These are phyloP conservation scores for Neoboletus brunneissimus DNA, from an alignment of 768 basidiomycete species.

Conservation along the genomic window DNA sequence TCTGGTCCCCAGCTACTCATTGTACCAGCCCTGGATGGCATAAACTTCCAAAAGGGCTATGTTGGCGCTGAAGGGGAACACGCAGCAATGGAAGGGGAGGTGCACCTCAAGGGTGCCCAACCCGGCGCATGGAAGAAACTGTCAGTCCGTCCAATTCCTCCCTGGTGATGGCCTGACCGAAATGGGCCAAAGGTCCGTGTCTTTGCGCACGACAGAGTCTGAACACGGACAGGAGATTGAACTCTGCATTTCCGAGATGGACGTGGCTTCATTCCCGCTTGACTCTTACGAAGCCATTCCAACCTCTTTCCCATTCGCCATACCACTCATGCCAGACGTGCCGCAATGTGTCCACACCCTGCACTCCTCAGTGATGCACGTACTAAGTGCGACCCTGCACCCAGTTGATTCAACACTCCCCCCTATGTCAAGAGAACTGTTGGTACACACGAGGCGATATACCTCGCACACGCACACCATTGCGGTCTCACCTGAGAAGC, in stretches of 20 bases:
- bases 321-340: constrained; percentile 74
- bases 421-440: constrained; percentile 51
- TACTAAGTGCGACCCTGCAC: constrained; percentile 64
- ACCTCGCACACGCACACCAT: constrained; percentile 59
- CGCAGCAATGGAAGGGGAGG: constrained; percentile 83
- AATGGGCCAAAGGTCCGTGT: constrained; percentile 49
- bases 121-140: constrained; percentile 60
- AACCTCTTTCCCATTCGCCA: constrained; percentile 72
- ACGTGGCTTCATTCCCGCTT: constrained; percentile 48
- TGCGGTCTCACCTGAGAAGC: constrained; percentile 58
- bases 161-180: constrained; percentile 13
- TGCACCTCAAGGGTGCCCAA: constrained; percentile 75
- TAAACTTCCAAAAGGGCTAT: constrained; percentile 84
- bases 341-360: constrained; percentile 81
- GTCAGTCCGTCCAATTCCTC: constrained; percentile 46
- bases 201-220: constrained; percentile 63
- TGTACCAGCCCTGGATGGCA: constrained; percentile 62
- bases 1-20: constrained; percentile 66
- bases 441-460: constrained; percentile 74
- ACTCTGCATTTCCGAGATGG: constrained; percentile 54
- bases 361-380: constrained; percentile 69
- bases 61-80: constrained; percentile 80
- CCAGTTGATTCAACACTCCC: constrained; percentile 40
- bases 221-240: constrained; percentile 64
- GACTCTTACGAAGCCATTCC: constrained; percentile 44